Conservation (phyloP, 2,329 filamentous ascomycete genomes). For the Colletotrichum abscissum region DNA sequence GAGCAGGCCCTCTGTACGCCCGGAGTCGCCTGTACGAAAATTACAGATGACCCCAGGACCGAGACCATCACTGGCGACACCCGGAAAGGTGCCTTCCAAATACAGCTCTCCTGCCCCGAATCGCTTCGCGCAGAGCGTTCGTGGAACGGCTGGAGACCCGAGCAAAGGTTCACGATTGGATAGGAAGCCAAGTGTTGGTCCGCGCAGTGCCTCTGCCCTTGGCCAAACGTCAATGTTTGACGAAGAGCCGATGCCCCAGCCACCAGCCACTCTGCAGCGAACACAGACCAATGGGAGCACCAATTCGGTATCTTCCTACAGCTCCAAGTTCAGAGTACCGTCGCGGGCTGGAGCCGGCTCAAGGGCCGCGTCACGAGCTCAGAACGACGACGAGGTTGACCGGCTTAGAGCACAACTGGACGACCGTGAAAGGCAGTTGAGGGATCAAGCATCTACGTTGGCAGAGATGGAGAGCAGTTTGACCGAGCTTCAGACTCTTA, state of each 20-base stretch:
- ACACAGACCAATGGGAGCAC: constrained; percentile 65
- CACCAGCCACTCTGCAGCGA: constrained; percentile 62
- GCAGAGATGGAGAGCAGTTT: constrained; percentile 91
- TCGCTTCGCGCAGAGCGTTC: constrained; percentile 73
- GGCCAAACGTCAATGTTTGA: constrained; percentile 59
- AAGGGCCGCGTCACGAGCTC: constrained; percentile 50
- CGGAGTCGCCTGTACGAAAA: constrained; percentile 85
- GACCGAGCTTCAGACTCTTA: constrained; percentile 78
- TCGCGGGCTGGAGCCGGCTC: constrained; percentile 58
- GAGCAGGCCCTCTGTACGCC: constrained; percentile 80
- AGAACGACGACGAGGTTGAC: constrained; percentile 78
- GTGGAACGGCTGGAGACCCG: constrained; percentile 70
- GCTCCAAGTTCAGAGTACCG: constrained; percentile 62
- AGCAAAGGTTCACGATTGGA: constrained; percentile 64
- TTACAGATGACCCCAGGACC: constrained; percentile 71
- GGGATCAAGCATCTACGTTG: constrained; percentile 84
- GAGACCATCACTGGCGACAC: constrained; percentile 67
- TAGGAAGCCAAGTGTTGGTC: constrained; percentile 62
- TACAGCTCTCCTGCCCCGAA: constrained; percentile 72
- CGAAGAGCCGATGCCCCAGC: constrained; percentile 64
- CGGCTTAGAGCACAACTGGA: constrained; percentile 79
- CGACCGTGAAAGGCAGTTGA: constrained; percentile 87
- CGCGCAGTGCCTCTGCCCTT: constrained; percentile 70
- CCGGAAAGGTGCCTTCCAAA: constrained; percentile 62
- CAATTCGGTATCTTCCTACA: constrained; percentile 66